Evolutionary conservation across 805 yeast genomes (phyloP).

Genomic region (Zygotorulaspora danielsina): DNA sequence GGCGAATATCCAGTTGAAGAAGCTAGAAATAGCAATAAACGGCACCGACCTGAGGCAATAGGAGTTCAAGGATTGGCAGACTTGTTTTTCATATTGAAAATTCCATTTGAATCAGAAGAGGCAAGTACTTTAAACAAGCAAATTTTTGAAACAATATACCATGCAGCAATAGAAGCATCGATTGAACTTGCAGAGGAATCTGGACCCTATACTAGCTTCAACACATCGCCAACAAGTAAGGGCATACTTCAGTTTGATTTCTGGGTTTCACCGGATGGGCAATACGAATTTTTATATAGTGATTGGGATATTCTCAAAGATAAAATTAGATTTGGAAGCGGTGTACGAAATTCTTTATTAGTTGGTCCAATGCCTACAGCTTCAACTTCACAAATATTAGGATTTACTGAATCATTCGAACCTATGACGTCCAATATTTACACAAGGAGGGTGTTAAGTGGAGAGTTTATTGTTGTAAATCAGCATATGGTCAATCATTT

Average conservation of each 20-base stretch:
- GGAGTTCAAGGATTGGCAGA: conserved; percentile 98
- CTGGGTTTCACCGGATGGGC: conserved; percentile 53
- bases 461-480: conserved; percentile 89
- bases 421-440: conserved; percentile 90
- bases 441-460: conserved; percentile 82
- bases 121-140: conserved; percentile 73
- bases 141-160: conserved; percentile 93
- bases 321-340: conserved; percentile 51
- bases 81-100: conserved; percentile 65
- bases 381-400: conserved; percentile 90
- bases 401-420: conserved; percentile 91
- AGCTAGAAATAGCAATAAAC: conserved; percentile 67
- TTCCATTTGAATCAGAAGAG: conserved; percentile 84
- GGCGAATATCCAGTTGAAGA: conserved; percentile 77
- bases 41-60: conserved; percentile 84
- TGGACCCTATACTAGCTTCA: conserved; percentile 68
- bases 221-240: conserved; percentile 84
- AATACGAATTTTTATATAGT: conserved; percentile 49
- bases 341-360: conserved; percentile 78
- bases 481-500: conserved; percentile 77
- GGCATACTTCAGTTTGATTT: conserved; percentile 82
- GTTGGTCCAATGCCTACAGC: conserved; percentile 99
- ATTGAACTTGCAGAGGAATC: conserved; percentile 63
- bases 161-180: conserved; percentile 85
- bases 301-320: conserved; percentile 75